Percentiles rank a stretch among this genome's conserved stretches.
These are phyloP conservation scores for Amyloporia xantha DNA, from an alignment of 768 basidiomycete species.

Conservation along the genomic window DNA sequence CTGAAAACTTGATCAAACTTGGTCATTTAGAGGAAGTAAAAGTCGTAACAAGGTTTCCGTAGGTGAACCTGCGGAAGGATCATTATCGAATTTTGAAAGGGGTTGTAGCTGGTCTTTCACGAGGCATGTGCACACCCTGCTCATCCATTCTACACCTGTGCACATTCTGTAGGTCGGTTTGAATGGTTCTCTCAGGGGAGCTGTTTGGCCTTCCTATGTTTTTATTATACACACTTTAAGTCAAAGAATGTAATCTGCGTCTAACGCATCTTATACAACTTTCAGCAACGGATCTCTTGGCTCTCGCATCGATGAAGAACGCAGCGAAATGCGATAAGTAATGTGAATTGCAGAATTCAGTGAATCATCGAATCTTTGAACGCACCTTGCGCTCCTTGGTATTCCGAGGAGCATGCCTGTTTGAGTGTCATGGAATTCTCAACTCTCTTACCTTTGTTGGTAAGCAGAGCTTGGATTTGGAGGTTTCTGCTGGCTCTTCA, in stretches of 20 bases:
- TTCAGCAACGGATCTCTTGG: conserved; percentile 41
- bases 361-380: conserved; percentile 84
- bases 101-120: conserved; percentile 15
- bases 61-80: conserved; percentile 81
- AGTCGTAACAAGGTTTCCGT: conserved; percentile 78
- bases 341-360: conserved; percentile 80
- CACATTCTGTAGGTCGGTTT: conserved; percentile 23
- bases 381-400: conserved; percentile 72
- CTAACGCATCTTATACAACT: conserved; percentile 19
- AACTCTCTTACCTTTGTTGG: conserved; percentile 31
- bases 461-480: conserved; percentile 35
- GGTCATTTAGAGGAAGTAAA: conserved; percentile 84
- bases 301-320: conserved; percentile 77
- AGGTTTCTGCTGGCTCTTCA: conserved; percentile 28
- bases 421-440: conserved; percentile 66
- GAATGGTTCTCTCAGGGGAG: too few relatives aligned
- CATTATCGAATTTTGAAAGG: conserved; percentile 42
- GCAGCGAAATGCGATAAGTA: conserved; percentile 77
- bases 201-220: conserved; percentile 13
- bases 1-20: conserved; percentile 65
- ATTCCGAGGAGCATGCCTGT: conserved; percentile 71
- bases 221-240: conserved; percentile 13
- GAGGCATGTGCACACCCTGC: conserved; percentile 27
- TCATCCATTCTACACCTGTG: conserved; percentile 42
- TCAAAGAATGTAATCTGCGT: conserved; percentile 17